These are phyloP conservation scores for Cerrena zonata DNA, from an alignment of 1,284 basidiomycete genomes.

Conservation along the genomic window DNA sequence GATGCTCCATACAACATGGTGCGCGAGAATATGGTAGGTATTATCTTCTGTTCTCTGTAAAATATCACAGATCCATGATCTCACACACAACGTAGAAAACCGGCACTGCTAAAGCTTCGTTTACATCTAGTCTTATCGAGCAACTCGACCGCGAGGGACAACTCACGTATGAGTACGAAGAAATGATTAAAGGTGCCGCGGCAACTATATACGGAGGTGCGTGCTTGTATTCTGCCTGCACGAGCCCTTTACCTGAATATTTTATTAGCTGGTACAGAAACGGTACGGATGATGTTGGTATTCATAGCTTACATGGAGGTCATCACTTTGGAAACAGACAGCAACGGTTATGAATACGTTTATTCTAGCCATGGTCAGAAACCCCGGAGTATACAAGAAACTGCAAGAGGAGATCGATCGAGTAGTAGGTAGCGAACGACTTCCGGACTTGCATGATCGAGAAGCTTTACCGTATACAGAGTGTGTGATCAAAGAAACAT, in stretches of 20 bases:
- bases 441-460: constrained; percentile 46
- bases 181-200: constrained; percentile 52
- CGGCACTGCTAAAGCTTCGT: not conserved
- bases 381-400: constrained; percentile 45
- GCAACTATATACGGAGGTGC: constrained; percentile 44
- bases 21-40: constrained; percentile 41
- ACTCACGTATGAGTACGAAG: constrained; percentile 34
- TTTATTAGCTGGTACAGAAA: constrained; percentile 28
- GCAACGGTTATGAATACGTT: constrained; percentile 40
- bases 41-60: not conserved
- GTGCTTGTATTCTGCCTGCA: not conserved
- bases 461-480: constrained; percentile 50
- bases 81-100: not conserved
- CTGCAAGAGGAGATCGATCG: constrained; percentile 50
- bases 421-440: constrained; percentile 39
- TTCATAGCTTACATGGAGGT: not conserved
- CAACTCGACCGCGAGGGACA: constrained; percentile 13
- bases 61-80: not conserved
- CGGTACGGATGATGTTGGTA: constrained; percentile 20
- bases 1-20: constrained; percentile 50
- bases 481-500: constrained; percentile 43
- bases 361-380: constrained; percentile 44
- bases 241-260: not conserved
- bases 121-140: constrained; percentile 32
- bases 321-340: constrained; percentile 30